Base-by-base conservation (phyloP, 2,329 filamentous ascomycete genomes). In the Phialocephala sp. region DNA sequence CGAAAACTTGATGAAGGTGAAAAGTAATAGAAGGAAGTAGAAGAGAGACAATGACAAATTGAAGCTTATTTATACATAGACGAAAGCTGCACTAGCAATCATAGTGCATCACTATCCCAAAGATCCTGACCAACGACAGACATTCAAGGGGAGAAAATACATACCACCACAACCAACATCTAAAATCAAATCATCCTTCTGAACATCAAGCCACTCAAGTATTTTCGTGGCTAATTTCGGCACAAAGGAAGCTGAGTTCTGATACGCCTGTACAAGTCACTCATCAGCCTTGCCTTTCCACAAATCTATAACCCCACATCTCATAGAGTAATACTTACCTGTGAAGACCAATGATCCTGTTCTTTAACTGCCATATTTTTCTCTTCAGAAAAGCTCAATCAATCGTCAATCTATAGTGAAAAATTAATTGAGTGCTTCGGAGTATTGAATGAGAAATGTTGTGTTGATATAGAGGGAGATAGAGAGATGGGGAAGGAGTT, bases 121-220 rank as follows among this genome's bases (percentile, higher is more conserved):
- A 32, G 27, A 32, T 59, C 43, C 27, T 27, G 15, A 52, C 24
- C 3, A 11, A 35, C 36, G 37, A 39, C 50, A 41, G 35, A 60
- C 32, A 41, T 39, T 6, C 11, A 65, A 55, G 20, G 45, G n/a
- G n/a, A 6, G 22, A 27, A 45, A 14, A 39, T 24, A 76, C 79
- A 67, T 64, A 86, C 85, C 87, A 52, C 88, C 88, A 70, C 88
- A 90, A 15, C 88, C 88, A 61, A 90, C 77, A 68, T 90, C 88
- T 1, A 90, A 78, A 24, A 90, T 81, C 18, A 79, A 74, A 72
- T 90, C 87, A 68, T 85, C 82, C 35, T 82, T 80, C 64, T 86
- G 80, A 0, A 87, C 81, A 69, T 88, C 82, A 0, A 90, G 79
- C 82, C 86, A 89, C 55, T 80, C 75, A 12, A 88, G 72, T 5